Conservation (phyloP, 305 asterid genomes). For the Fraxinus latifolia region DNA sequence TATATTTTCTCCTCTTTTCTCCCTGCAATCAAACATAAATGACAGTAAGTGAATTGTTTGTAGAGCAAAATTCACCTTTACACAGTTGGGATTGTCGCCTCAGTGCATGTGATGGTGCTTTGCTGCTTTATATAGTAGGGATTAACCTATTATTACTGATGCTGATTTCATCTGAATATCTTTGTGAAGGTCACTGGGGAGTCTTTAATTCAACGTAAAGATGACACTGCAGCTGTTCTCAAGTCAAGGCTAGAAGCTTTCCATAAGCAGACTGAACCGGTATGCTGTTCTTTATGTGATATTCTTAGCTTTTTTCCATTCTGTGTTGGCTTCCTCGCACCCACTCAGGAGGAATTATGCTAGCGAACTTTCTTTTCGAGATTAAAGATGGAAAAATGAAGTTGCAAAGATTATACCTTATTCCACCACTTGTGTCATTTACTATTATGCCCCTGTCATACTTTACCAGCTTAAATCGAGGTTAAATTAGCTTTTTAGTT, state of each 20-base stretch:
- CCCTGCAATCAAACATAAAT: not conserved
- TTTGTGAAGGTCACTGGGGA: constrained; percentile 76
- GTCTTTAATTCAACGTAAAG: constrained; percentile 80
- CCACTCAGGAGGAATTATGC: not conserved
- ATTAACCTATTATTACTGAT: not conserved
- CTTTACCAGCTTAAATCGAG: not conserved
- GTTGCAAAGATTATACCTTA: not conserved
- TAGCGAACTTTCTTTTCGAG: not conserved
- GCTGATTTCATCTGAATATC: constrained; percentile 24
- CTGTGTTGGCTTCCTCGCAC: not conserved
- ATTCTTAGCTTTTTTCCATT: not conserved
- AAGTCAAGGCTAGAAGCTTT: constrained; percentile 86
- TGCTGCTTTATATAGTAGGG: not conserved
- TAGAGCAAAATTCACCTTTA: not conserved
- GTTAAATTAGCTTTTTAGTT: not conserved
- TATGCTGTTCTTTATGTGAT: constrained; percentile 26
- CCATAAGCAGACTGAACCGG: constrained; percentile 87
- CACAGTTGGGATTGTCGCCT: not conserved
- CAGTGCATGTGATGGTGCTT: not conserved
- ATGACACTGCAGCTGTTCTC: constrained; percentile 79
- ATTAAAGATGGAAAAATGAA: not conserved
- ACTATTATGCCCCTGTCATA: not conserved
- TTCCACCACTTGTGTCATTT: not conserved
- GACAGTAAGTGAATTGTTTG: not conserved
- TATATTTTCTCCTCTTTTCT: not conserved